Evolutionary conservation across 805 yeast species (phyloP), one percentile per base, ranked within the genome.

Genomic region (Candida cerambycidarum): DNA sequence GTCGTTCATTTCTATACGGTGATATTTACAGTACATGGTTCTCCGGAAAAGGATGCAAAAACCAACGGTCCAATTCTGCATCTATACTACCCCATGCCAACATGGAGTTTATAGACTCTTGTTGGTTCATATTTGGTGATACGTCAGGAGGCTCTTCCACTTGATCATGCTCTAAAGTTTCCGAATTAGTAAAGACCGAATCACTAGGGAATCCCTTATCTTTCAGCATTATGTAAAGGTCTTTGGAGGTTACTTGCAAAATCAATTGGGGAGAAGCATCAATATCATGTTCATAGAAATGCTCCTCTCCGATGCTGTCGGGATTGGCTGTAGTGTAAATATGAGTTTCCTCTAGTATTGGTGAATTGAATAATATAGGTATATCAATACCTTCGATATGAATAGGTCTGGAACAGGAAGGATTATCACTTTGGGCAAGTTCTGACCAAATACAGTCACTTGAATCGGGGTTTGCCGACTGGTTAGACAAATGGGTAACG

Each of bases 21-120:
- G 23, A 5, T 21, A 21, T 21, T 21, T 21, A 21, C 23, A 21
- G 23, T 10, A 40, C 45, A 18, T 35, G 41, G 8, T 32, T 16
- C 16, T 47, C 51, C 3, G 45, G 42, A 31, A 47, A 37, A 17
- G 51, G 51, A 25, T 42, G 39, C 14, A 47, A 42, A 23, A 47
- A 47, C 51, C 51, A 47, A 13, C 51, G 21, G 21, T 47, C 51
- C n/a, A 47, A 32, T 23, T 47, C 51, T 6, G 51, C 51, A 1
- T 46, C 51, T 15, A 47, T 30, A 30, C 32, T 37, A 7, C 30
- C 23, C 23, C 42, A 48, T 14, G 32, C 32, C 15, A 17, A 8
- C 15, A 16, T 31, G 5, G 19, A 23, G 16, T 16, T 12, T 5
- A 16, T 7, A 17, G 34, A 9, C 7, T 16, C 34, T 12, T 6